A percentile compares a stretch with the other conserved stretches of the same genome.
Evolutionary conservation across 2,329 filamentous ascomycete species (phyloP).

Genomic region (Botrytis galanthina): DNA sequence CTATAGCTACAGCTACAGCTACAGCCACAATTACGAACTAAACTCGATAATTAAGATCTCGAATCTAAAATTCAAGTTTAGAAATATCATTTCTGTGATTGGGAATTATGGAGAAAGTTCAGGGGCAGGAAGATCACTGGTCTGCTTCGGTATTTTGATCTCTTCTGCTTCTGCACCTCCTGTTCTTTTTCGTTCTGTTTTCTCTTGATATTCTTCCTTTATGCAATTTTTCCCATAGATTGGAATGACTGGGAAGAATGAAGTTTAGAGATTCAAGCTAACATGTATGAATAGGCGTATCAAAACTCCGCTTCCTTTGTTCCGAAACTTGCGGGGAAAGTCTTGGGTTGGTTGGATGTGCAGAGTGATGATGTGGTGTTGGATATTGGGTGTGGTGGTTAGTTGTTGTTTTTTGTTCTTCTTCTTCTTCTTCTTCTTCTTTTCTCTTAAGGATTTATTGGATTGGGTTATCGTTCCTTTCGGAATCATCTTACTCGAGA

Average conservation of each 20-base stretch:
- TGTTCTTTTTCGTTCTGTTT: not conserved
- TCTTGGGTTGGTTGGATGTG: conserved; percentile 58
- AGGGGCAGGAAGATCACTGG: conserved; percentile 41
- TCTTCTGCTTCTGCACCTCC: rapidly evolving
- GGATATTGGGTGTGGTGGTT: conserved; percentile 60
- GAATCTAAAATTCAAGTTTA: not conserved
- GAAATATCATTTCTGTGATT: not conserved
- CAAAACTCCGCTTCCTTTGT: conserved; percentile 62
- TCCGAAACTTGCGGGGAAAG: conserved; percentile 57
- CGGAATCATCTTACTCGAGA: not conserved
- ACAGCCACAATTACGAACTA: not conserved
- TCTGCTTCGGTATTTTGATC: conserved; percentile 38
- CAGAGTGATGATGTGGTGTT: conserved; percentile 57
- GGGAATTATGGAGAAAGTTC: not conserved
- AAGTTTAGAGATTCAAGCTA: not conserved
- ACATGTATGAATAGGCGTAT: conserved; percentile 45
- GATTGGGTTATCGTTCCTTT: not conserved
- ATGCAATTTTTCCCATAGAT: rapidly evolving
- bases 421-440: no score
- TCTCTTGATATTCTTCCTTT: not conserved
- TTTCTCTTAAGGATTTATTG: not conserved
- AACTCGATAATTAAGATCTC: not conserved
- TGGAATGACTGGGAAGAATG: not conserved
- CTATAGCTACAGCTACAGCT: not conserved
- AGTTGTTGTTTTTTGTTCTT: not conserved